Evolutionary conservation across 2,329 filamentous ascomycete species (phyloP), one percentile per base, ranked within the genome.

Genomic region (Pyricularia sp.): DNA sequence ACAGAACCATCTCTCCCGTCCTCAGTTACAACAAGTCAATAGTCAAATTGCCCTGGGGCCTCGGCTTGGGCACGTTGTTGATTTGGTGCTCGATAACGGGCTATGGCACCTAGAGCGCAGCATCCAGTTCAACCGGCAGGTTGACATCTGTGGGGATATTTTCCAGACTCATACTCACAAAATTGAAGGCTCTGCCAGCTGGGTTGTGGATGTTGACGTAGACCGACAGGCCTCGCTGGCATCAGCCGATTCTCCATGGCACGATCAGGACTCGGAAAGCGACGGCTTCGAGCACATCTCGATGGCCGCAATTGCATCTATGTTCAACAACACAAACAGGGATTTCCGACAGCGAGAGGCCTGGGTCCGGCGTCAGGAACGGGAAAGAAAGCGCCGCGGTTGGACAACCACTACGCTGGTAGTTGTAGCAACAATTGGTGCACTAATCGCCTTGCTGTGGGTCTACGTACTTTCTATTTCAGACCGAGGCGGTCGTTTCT

Each of bases 281-380:
- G 68, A 69, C 55, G 64, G 65, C 20, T 33, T 63, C n/a, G 68
- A 69, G 26, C 30, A 36, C 42, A 67, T 69, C 6, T 25, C 64
- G 7, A 67, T 66, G 65, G 31, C 33, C 1, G 64, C 64, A 11
- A 63, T 69, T 12, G 65, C 68, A n/a, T 65, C 64, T 1, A 67
- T 69, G 68, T 64, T 69, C 64, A 59, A 69, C 26, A 67, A 33
- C 58, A 67, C 64, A 5, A 67, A 69, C 30, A 17, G 68, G 20
- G 68, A 69, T 58, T 69, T 69, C 65, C 42, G 65, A 31, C 68
- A 66, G 68, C 30, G 68, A 63, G 68, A 68, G 58, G 61, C 68
- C 23, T 69, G 66, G 66, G 69, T 30, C n/a, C 67, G 36, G 9
- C 31, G 31, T n/a, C 67, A 65, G 14, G 65, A 67, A 55, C 65